Evolutionary conservation across 306 rosid species (phyloP), one percentile per base, ranked within the genome.

Genomic region (Cucumis sativus): DNA sequence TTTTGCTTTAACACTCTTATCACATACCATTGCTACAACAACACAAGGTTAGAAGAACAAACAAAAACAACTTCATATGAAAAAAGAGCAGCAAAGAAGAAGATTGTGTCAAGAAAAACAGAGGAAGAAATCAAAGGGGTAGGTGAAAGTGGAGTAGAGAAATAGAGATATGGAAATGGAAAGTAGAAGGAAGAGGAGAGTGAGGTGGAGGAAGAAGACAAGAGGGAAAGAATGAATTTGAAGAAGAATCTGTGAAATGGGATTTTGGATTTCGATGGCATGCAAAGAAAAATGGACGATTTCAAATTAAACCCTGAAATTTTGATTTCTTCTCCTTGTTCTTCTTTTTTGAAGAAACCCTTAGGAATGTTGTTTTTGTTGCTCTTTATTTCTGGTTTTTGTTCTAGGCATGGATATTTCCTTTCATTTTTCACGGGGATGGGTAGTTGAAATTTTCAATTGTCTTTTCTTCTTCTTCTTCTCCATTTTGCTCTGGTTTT

Each of bases 21-120:
- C 58, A 66, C 82, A 80, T 80, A 65, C 52, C 65, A 75, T 84
- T 84, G 87, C 87, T 56, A 76, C 79, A 74, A 30, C 33, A 30
- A 81, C 81, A 74, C 84, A 81, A 81, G 78, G 59, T 57, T 77
- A 57, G 74, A 80, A 64, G 7, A 37, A 16, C 70, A 35, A 35
- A 30, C 41, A 40, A 67, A 55, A 17, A 55, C 59, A 18, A 17
- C 59, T 18, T 77, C 49, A 41, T 18, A 49, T 33, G 37, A 33
- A 33, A 33, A 33, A 33, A 33, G 0, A 3, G 37, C 4, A 33
- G 37, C 33, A 30, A 33, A 75, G 57, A 80, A 21, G 10, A 39
- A 12, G n/a, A 52, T 13, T 75, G 51, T 1, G 12, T 47, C 54
- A 76, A 75, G 74, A 71, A 43, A 10, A 45, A 39, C 67, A 75